These are phyloP conservation scores for Jacaranda copaia DNA, from an alignment of 257 asterid species.

Conservation along the genomic window DNA sequence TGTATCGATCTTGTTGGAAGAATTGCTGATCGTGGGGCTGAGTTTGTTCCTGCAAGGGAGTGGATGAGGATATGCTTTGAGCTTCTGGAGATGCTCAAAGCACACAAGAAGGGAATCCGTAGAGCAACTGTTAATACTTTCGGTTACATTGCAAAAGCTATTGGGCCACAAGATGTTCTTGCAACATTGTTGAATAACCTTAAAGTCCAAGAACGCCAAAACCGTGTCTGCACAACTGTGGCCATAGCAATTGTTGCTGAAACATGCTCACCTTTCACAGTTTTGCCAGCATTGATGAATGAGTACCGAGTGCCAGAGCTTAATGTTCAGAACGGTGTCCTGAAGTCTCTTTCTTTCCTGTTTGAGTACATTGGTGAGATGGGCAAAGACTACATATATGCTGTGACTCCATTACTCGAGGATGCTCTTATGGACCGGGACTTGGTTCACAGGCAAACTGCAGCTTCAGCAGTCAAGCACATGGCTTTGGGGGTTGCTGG, in stretches of 20 bases:
- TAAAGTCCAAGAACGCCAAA: conserved; percentile 93
- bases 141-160: conserved; percentile 93
- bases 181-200: conserved; percentile 88
- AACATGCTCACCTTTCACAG: conserved; percentile 90
- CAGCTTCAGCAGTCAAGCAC: conserved; percentile 92
- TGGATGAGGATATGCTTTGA: conserved; percentile 97
- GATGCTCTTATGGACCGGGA: conserved; percentile 96
- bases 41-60: conserved; percentile 91
- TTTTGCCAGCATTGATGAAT: conserved; percentile 87
- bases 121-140: conserved; percentile 91
- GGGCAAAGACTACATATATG: conserved; percentile 95
- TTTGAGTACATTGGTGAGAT: conserved; percentile 91
- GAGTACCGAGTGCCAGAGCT: conserved; percentile 94
- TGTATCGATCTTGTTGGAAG: conserved; percentile 93
- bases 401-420: conserved; percentile 87
- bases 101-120: conserved; percentile 94
- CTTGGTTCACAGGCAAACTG: conserved; percentile 86
- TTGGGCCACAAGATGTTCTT: conserved; percentile 89
- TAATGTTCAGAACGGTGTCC: conserved; percentile 90
- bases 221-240: conserved; percentile 97
- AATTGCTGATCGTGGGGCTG: conserved; percentile 94
- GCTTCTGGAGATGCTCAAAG: conserved; percentile 96
- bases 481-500: conserved; percentile 95
- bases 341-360: conserved; percentile 83
- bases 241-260: conserved; percentile 98